Conservation (phyloP, 768 basidiomycete genomes). For the Pleurotus citrinopileatus region DNA sequence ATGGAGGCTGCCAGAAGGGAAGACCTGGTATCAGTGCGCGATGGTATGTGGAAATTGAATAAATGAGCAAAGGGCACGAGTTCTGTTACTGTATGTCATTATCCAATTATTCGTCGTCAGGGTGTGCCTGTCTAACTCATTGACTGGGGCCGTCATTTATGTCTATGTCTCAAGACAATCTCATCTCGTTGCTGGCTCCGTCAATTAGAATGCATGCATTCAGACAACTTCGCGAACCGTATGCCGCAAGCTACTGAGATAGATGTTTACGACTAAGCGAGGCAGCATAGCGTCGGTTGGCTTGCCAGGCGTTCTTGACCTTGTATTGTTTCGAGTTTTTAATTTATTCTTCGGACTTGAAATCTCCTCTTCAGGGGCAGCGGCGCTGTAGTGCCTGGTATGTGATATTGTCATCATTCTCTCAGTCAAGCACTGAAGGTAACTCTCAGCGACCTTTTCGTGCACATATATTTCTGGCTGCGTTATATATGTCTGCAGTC, state of each 20-base stretch:
- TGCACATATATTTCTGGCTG: too few species aligned
- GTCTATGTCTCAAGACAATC: background rate
- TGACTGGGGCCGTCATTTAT: background rate
- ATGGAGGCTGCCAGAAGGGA: constrained; percentile 81
- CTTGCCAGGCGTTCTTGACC: too few species aligned
- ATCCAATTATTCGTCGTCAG: background rate
- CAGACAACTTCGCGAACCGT: too few species aligned
- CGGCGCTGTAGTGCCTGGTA: constrained; percentile 1
- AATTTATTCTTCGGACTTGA: constrained; percentile 5
- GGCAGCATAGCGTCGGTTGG: too few species aligned
- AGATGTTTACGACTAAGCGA: too few species aligned
- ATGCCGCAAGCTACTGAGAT: too few species aligned
- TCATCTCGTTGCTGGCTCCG: too few species aligned
- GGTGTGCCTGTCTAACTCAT: background rate
- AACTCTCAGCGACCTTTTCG: too few species aligned
- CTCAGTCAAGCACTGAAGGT: background rate
- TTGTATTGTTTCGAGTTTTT: background rate
- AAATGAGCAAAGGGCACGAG: constrained; percentile 17
- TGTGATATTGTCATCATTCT: constrained; percentile 8
- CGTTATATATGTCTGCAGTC: too few species aligned
- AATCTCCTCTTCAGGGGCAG: background rate
- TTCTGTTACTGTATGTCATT: constrained; percentile 6
- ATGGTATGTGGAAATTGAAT: constrained; percentile 66
- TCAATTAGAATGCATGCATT: too few species aligned
- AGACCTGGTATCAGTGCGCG: constrained; percentile 66